Base-by-base conservation (phyloP, 805 yeast genomes). In the Jamesozyma lodderae region DNA sequence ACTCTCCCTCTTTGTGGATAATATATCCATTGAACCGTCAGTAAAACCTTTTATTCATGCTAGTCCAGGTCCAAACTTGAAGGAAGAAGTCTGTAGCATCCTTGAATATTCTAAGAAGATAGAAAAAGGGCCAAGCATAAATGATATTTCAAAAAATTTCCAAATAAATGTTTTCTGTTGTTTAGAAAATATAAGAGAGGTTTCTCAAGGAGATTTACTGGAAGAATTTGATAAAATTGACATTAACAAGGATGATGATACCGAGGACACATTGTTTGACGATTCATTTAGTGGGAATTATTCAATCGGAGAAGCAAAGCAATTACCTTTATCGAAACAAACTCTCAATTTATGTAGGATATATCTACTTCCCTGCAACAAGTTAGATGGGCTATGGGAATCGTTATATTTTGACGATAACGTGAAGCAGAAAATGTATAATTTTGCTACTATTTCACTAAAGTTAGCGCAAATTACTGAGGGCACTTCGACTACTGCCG, bases 381-480 rank as follows among this genome's bases (percentile, higher is more conserved):
- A 47, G 11, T 47, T 57, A 10, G 66, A 64, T 24, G 49, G 52
- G 5, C 35, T 54, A 4, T 66, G 71, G 71, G 62, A 59, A 34
- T 43, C 59, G 1, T 45, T 66, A 23, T 51, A 58, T 22, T 60
- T 62, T 40, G 61, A 57, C 6, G 41, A 43, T 5, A 38, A 47
- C 25, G 37, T 64, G 15, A 66, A 64, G 43, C 52, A 55, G 19
- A 48, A 48, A 19, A 36, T 66, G 22, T 55, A 53, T 35, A 53
- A 53, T 24, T 59, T 61, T 42, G 55, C 64, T 19, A 59, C 59
- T 11, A 52, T 61, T 6, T 52, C 65, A 2, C 41, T 62, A 23
- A 54, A 53, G 27, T 30, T 60, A 21, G 44, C 55, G 3, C 42
- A 41, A 6, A 42, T 39, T 37, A 33, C 46, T 21, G 41, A 42